Percentiles rank a stretch among this genome's conserved stretches.
Evolutionary conservation across 176 grass and related monocot species (phyloP).

Genomic region (Aegilops longissima): DNA sequence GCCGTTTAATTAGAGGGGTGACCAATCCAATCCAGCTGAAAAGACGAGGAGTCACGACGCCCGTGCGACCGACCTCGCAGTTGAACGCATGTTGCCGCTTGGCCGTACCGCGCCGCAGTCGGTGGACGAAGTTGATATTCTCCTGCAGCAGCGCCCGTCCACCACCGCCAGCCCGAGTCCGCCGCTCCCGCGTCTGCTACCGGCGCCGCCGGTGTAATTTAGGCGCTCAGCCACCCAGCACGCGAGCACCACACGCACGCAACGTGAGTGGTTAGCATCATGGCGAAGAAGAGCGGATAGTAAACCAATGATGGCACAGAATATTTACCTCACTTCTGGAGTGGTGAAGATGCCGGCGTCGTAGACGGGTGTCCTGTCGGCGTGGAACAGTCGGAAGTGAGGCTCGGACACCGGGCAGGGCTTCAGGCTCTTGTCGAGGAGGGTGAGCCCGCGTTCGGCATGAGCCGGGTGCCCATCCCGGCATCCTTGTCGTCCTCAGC

Average conservation of each 20-base stretch:
- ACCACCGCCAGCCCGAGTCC: too few species aligned
- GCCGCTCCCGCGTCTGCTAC: too few species aligned
- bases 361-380: conserved; percentile 68
- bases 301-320: neutral
- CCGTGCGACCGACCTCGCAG: too few species aligned
- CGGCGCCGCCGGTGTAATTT: too few species aligned
- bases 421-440: conserved; percentile 79
- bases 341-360: conserved; percentile 60
- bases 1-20: too few species aligned
- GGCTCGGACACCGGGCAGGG: conserved; percentile 55
- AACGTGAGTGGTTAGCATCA: neutral
- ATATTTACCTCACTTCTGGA: neutral
- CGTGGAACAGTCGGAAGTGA: conserved; percentile 67
- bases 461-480: conserved; percentile 59
- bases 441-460: conserved; percentile 56
- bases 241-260: neutral
- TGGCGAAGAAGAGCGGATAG: neutral
- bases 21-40: too few species aligned
- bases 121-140: too few species aligned
- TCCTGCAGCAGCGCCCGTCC: too few species aligned
- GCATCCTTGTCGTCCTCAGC: conserved; percentile 52
- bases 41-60: too few species aligned
- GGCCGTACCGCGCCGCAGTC: too few species aligned
- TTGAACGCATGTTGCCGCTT: too few species aligned
- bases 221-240: too few species aligned